Percentiles rank a stretch among this genome's conserved stretches.
phyloP scores from a whole-genome alignment of 2,329 filamentous ascomycete species.

The Paraphoma chrysanthemicola region DNA sequence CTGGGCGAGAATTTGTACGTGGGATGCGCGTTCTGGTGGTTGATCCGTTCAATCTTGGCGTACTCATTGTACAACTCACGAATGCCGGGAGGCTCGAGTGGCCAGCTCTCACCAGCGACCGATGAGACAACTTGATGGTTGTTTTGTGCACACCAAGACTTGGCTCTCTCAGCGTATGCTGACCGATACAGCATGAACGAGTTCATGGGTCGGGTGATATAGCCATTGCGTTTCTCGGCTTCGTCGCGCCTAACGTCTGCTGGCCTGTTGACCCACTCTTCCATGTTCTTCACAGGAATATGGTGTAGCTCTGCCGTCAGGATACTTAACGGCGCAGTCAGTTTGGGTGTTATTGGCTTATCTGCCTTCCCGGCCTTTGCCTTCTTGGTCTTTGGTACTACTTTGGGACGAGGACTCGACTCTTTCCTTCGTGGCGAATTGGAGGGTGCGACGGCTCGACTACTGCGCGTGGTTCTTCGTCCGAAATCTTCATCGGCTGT shows the following conservation, averaged over 20 bases:
- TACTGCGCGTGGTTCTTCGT: slow-evolving; percentile 49
- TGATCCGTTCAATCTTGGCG: slow-evolving; percentile 80
- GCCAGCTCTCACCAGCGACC: slow-evolving; percentile 88
- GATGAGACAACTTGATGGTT: slow-evolving; percentile 94
- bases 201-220: slow-evolving; percentile 93
- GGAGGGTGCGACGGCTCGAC: slow-evolving; percentile 29
- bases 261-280: slow-evolving; percentile 77
- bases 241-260: slow-evolving; percentile 71
- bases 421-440: slow-evolving; percentile 30
- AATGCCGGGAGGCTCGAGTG: slow-evolving; percentile 75
- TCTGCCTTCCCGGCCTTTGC: slow-evolving; percentile 53
- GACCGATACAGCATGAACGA: slow-evolving; percentile 98
- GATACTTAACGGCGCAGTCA: slow-evolving; percentile 73
- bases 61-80: slow-evolving; percentile 78
- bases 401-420: slow-evolving; percentile 34
- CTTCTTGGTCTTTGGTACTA: slow-evolving; percentile 51
- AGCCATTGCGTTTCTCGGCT: slow-evolving; percentile 73
- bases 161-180: slow-evolving; percentile 86
- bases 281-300: slow-evolving; percentile 78
- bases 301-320: slow-evolving; percentile 68
- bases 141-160: slow-evolving; percentile 79
- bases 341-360: slow-evolving; percentile 58
- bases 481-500: slow-evolving; percentile 49
- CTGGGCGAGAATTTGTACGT: slow-evolving; percentile 93
- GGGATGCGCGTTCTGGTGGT: slow-evolving; percentile 85